phyloP scores from a whole-genome alignment of 495 filamentous ascomycete species.

The Bombardia bombarda region DNA sequence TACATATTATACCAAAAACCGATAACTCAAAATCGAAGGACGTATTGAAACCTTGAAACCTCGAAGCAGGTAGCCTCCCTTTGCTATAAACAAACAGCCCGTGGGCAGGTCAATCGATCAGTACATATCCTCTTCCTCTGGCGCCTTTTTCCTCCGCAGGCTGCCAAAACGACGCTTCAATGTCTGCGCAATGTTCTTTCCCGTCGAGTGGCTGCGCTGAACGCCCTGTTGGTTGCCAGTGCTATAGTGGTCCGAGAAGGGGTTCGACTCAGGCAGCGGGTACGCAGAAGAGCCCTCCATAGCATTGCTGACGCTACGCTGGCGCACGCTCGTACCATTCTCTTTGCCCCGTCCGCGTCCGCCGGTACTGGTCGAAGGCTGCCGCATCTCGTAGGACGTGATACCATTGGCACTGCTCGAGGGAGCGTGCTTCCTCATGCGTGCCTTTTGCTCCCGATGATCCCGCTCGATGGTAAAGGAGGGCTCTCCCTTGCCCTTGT shows the following conservation, averaged over 20 bases:
- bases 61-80: too few species aligned
- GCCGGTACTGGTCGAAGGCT: neutral
- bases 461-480: conserved; percentile 59
- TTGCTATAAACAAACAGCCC: too few species aligned
- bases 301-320: conserved; percentile 27
- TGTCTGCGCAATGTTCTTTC: conserved; percentile 30
- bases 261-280: neutral
- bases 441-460: conserved; percentile 39
- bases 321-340: conserved; percentile 6
- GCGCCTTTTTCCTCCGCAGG: conserved; percentile 28
- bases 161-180: conserved; percentile 41
- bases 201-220: conserved; percentile 27
- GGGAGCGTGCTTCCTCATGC: conserved; percentile 7
- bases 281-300: neutral
- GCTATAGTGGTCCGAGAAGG: neutral
- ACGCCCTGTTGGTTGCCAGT: neutral
- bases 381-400: conserved; percentile 36
- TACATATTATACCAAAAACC: too few species aligned
- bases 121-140: too few species aligned
- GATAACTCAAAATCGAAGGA: too few species aligned
- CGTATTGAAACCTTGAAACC: too few species aligned
- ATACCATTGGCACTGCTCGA: neutral
- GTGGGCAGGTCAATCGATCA: too few species aligned
- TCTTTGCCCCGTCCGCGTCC: conserved; percentile 1
- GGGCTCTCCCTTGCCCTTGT: conserved; percentile 77